Evolutionary conservation across 2,329 filamentous ascomycete species (phyloP).

Genomic region (Colletotrichum simmondsii): DNA sequence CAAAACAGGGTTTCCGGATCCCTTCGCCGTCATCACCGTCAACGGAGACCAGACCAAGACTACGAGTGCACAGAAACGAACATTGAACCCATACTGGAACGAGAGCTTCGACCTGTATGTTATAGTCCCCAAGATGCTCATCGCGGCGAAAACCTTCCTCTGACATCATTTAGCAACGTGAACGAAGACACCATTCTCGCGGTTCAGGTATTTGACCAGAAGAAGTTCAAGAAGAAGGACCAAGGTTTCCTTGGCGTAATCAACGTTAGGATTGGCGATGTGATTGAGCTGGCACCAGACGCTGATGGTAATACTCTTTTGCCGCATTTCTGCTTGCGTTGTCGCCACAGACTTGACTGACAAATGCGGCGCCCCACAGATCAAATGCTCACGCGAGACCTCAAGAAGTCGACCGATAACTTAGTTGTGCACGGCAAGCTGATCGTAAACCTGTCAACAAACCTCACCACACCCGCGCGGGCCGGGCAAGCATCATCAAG

Average conservation of each 20-base stretch:
- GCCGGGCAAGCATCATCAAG: conserved; percentile 56
- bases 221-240: conserved; percentile 99
- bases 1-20: conserved; percentile 87
- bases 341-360: conserved; percentile 41
- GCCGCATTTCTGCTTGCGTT: not conserved
- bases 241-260: conserved; percentile 98
- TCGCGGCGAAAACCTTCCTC: not conserved
- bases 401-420: conserved; percentile 98
- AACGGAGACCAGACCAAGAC: conserved; percentile 98
- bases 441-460: conserved; percentile 95
- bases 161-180: conserved; percentile 71
- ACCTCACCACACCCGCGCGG: conserved; percentile 78
- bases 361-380: conserved; percentile 65
- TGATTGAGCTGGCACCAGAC: conserved; percentile 88
- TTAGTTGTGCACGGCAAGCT: conserved; percentile 97
- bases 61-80: conserved; percentile 97
- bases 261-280: conserved; percentile 94
- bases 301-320: conserved; percentile 79
- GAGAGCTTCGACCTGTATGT: conserved; percentile 97
- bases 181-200: conserved; percentile 97
- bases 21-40: conserved; percentile 96
- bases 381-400: conserved; percentile 97
- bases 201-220: conserved; percentile 99
- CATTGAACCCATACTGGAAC: conserved; percentile 99
- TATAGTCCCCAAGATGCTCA: conserved; percentile 37